phyloP scores from a whole-genome alignment of 2,329 filamentous ascomycete genomes.

The Zymoseptoria ardabiliae region DNA sequence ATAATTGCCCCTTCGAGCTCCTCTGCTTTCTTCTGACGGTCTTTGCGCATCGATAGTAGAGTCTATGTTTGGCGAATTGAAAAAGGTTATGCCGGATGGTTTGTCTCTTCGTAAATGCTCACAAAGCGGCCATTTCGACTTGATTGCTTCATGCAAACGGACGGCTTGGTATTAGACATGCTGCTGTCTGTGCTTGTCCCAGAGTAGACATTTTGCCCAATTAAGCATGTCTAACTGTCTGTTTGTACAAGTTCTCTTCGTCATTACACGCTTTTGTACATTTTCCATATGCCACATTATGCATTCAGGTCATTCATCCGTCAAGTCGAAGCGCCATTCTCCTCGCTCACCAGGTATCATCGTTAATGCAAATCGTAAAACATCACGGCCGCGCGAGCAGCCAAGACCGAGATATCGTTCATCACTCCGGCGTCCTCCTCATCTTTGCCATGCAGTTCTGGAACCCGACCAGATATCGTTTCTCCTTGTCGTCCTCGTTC shows the following conservation, averaged over 20 bases:
- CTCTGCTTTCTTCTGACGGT: no score
- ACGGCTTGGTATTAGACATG: background rate
- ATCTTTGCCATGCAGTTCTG: background rate
- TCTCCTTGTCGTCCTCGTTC: background rate
- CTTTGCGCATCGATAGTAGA: no score
- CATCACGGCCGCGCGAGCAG: no score
- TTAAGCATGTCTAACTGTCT: background rate
- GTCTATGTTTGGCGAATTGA: no score
- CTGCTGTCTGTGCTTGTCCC: background rate
- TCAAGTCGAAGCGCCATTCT: no score
- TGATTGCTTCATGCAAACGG: background rate
- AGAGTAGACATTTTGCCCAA: background rate
- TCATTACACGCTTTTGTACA: background rate
- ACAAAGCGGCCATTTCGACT: no score
- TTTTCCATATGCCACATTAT: background rate
- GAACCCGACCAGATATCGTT: conserved; percentile 2
- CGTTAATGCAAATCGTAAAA: no score
- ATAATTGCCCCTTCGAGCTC: background rate
- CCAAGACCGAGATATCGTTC: background rate
- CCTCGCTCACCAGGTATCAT: no score
- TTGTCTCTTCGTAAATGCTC: no score
- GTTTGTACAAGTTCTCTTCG: background rate
- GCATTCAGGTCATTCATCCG: background rate
- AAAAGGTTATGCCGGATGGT: no score
- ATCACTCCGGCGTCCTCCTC: background rate